Conservation (phyloP, 2,329 filamentous ascomycete genomes). For the Nannizziopsis barbatae region DNA sequence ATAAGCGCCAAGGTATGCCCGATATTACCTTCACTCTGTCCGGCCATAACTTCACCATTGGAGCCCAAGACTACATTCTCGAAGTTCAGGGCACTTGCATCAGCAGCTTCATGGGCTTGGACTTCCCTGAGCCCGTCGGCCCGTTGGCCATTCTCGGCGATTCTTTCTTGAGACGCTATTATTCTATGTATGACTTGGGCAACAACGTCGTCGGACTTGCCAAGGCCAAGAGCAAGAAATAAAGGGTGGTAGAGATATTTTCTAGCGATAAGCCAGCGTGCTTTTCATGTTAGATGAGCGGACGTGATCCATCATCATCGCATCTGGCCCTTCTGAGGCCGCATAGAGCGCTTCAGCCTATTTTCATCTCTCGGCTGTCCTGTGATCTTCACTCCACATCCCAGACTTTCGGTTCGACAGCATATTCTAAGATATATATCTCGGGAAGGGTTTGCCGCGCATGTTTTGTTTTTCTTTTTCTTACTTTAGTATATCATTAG, state of each 20-base stretch:
- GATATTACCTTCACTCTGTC: conserved; percentile 84
- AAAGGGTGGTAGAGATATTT: background rate
- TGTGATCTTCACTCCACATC: no score
- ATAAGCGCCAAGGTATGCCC: conserved; percentile 68
- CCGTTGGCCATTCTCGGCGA: conserved; percentile 83
- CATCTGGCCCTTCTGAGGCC: no score
- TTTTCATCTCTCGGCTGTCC: no score
- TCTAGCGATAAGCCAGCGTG: background rate
- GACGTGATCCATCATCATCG: no score
- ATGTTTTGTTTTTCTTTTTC: no score
- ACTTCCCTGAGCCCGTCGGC: conserved; percentile 71
- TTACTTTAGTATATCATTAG: no score
- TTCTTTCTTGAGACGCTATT: conserved; percentile 50
- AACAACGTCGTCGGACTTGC: conserved; percentile 82
- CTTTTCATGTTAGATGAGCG: no score
- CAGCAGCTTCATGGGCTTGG: conserved; percentile 96
- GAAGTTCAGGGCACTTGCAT: conserved; percentile 94
- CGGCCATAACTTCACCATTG: conserved; percentile 87
- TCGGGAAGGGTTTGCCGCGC: no score
- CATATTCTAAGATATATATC: no score
- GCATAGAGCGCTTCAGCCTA: no score
- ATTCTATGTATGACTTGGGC: conserved; percentile 93
- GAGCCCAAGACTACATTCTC: conserved; percentile 83
- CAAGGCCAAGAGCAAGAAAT: conserved; percentile 36
- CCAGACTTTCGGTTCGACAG: no score